Evolutionary conservation across 768 basidiomycete genomes (phyloP).

Genomic region (Hygrocybe coccinea): DNA sequence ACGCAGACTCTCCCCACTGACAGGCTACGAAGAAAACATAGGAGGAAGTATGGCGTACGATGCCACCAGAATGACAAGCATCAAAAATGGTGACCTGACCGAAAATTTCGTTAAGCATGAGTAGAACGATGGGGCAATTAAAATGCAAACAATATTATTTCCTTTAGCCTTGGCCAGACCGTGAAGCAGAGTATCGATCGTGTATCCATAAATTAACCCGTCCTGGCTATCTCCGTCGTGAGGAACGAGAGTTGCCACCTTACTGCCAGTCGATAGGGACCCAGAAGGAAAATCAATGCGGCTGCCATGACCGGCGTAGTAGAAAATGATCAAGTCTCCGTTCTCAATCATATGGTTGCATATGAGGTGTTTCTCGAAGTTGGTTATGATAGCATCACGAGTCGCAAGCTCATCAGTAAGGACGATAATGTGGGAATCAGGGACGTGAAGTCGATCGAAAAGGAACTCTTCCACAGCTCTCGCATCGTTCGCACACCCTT

Average conservation of each 20-base stretch:
- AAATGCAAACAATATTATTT: neutral
- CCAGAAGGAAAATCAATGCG: no score
- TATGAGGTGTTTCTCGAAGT: neutral
- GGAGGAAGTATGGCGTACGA: conserved; percentile 6
- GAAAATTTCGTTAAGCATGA: neutral
- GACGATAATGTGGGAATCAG: conserved; percentile 3
- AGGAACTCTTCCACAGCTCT: conserved; percentile 1
- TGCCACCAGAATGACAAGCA: neutral
- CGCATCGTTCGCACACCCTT: conserved; percentile 5
- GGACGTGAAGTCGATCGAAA: neutral
- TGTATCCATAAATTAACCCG: neutral
- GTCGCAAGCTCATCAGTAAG: conserved; percentile 2
- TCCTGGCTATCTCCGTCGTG: neutral
- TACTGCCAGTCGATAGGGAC: no score
- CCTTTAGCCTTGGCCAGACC: neutral
- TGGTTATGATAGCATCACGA: conserved; percentile 4
- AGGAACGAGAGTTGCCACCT: neutral
- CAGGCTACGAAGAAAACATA: conserved; percentile 17
- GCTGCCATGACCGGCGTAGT: neutral
- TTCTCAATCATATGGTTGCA: neutral
- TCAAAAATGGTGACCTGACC: neutral
- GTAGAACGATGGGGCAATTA: neutral
- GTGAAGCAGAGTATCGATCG: neutral
- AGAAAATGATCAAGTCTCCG: neutral
- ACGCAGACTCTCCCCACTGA: conserved; percentile 11